Conservation (phyloP, 1,284 basidiomycete species). For the Heimioporus punctisporus region DNA sequence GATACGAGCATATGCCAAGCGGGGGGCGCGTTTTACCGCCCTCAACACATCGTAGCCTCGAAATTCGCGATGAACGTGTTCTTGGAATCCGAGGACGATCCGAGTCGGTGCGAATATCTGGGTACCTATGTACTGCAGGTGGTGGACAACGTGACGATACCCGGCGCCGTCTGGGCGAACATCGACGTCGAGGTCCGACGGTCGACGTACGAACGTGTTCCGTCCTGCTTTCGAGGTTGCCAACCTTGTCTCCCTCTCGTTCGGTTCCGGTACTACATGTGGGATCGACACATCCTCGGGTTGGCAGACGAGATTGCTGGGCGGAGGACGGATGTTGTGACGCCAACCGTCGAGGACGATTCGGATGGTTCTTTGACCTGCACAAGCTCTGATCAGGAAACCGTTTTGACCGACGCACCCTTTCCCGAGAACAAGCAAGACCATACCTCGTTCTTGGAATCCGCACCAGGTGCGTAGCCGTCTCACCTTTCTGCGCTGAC, state of each 20-base stretch:
- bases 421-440: background rate
- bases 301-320: conserved; percentile 10
- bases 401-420: background rate
- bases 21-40: conserved; percentile 10
- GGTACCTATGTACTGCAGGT: conserved; percentile 24
- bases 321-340: too few relatives aligned
- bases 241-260: conserved; percentile 14
- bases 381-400: background rate
- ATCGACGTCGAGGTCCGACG: conserved; percentile 8
- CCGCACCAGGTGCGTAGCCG: conserved; percentile 7
- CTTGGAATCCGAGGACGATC: conserved; percentile 7
- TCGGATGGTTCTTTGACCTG: background rate
- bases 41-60: conserved; percentile 20
- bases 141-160: background rate
- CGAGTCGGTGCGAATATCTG: conserved; percentile 16
- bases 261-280: conserved; percentile 18
- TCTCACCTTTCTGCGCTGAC: conserved; percentile 5
- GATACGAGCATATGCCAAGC: background rate
- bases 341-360: too few relatives aligned
- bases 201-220: conserved; percentile 4
- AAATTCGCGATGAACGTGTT: conserved; percentile 32
- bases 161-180: conserved; percentile 5
- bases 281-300: conserved; percentile 19
- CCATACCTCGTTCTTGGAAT: background rate
- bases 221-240: background rate